Evolutionary conservation across 179 eudicot genomes (phyloP), one percentile per base, ranked within the genome.

Genomic region (Nepenthes alata): DNA sequence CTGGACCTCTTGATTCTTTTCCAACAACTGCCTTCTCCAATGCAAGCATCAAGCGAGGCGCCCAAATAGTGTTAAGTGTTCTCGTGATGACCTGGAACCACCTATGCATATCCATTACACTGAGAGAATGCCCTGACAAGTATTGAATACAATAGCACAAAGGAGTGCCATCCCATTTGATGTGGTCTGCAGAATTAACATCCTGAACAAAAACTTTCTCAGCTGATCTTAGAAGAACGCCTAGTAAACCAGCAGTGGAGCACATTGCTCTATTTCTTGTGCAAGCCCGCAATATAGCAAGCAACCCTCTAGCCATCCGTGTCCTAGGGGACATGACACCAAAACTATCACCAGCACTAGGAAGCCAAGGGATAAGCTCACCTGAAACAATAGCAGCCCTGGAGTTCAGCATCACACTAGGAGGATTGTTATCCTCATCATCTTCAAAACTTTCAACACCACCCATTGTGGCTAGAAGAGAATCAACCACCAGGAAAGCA

Each of bases 381-480:
- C 89, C 97, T 9, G 96, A 75, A 58, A 94, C 94, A 71, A 91
- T 81, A 13, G 99, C 97, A 62, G 97, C 99, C 76, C 99, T 82
- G 68, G 96, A 94, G 74, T 94, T 94, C 70, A 90, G 81, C 99
- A 94, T 94, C 68, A 94, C 97, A 75, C 97, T 90, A 25, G 99
- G 97, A 66, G 99, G 97, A 71, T 81, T 87, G 62, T 83, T 83
- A 63, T 88, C 89, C 61, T 82, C 95, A 13, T 89, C 94, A 65
- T 90, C 96, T 64, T 90, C 97, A 69, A 94, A 94, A 77, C 89
- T 85, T 75, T 94, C 99, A 75, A 94, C 99, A 37, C 99, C 99
- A 11, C 99, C 99, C 99, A 94, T 94, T 11, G 99, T 94, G 61
- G 95, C 97, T 65, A 94, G 83, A 82, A 94, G 95, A 12, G 97